phyloP scores from a whole-genome alignment of 2,329 filamentous ascomycete genomes.

The Phialophora macrospora region DNA sequence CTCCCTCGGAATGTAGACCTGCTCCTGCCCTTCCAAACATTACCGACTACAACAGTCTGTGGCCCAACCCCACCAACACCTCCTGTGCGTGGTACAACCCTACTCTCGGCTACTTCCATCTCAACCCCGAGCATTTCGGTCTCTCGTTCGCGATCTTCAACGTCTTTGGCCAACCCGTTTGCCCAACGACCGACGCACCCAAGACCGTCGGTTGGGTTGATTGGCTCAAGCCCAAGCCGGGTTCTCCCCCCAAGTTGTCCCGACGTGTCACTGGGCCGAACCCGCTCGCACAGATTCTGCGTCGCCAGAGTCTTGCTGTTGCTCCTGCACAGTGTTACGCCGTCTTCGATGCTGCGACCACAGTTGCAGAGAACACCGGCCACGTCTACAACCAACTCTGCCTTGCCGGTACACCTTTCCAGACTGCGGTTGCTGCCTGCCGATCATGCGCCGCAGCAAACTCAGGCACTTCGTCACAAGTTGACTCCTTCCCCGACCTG shows the following conservation, averaged over 20 bases:
- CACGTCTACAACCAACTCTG: conserved; percentile 17
- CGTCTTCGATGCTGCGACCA: conserved; percentile 24
- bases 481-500: conserved; percentile 14
- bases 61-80: conserved; percentile 20
- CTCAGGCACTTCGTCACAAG: conserved; percentile 5
- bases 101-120: conserved; percentile 61
- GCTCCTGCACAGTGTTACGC: conserved; percentile 25
- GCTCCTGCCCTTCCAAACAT: conserved; percentile 40
- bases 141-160: conserved; percentile 66
- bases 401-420: background rate
- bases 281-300: conserved; percentile 21
- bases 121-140: conserved; percentile 67
- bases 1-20: conserved; percentile 48
- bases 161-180: conserved; percentile 27
- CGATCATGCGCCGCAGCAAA: conserved; percentile 9
- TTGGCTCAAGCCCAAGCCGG: conserved; percentile 11
- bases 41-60: conserved; percentile 17
- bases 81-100: conserved; percentile 31
- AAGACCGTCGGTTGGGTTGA: conserved; percentile 12
- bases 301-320: conserved; percentile 14
- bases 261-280: conserved; percentile 12
- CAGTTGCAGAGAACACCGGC: conserved; percentile 12
- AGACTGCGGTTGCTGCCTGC: conserved; percentile 4
- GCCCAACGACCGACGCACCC: conserved; percentile 7
- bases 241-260: conserved; percentile 13